A percentile compares a stretch with the other conserved stretches of the same genome.
Conservation (phyloP, 2,329 filamentous ascomycete genomes). For the Colletotrichum caudatum region DNA sequence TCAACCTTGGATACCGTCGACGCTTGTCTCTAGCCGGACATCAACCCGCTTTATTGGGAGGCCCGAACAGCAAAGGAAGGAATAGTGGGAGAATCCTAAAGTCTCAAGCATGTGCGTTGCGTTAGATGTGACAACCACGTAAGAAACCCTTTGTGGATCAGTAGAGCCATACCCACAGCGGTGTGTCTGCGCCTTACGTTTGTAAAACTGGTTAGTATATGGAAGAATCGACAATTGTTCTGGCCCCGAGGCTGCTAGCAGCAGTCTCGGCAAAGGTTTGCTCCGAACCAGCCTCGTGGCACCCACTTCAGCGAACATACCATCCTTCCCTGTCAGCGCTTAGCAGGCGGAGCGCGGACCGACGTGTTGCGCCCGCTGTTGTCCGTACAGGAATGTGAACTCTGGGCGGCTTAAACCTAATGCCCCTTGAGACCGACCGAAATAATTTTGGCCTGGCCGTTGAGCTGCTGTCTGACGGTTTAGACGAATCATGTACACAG, state of each 20-base stretch:
- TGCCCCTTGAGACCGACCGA: neutral
- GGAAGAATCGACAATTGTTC: neutral
- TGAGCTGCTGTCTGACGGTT: neutral
- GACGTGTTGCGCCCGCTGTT: neutral
- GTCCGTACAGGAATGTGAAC: neutral
- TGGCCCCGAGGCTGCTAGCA: neutral
- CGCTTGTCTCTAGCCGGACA: too few species aligned
- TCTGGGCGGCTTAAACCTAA: neutral
- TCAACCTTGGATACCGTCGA: too few species aligned
- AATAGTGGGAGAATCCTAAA: too few species aligned
- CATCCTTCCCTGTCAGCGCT: neutral
- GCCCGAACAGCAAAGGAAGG: too few species aligned
- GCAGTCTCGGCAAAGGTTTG: neutral
- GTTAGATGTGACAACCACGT: too few species aligned
- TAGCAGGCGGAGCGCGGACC: neutral
- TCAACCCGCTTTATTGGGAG: too few species aligned
- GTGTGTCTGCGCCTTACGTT: too few species aligned
- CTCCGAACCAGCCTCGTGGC: conserved; percentile 3
- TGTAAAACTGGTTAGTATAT: too few species aligned
- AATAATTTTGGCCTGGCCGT: neutral
- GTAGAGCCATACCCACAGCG: too few species aligned
- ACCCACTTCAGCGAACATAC: neutral
- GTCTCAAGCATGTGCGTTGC: too few species aligned
- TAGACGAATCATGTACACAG: neutral
- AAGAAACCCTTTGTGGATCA: too few species aligned